These are phyloP conservation scores for Aspergillus indologenus DNA, from an alignment of 495 filamentous ascomycete species.

Conservation along the genomic window DNA sequence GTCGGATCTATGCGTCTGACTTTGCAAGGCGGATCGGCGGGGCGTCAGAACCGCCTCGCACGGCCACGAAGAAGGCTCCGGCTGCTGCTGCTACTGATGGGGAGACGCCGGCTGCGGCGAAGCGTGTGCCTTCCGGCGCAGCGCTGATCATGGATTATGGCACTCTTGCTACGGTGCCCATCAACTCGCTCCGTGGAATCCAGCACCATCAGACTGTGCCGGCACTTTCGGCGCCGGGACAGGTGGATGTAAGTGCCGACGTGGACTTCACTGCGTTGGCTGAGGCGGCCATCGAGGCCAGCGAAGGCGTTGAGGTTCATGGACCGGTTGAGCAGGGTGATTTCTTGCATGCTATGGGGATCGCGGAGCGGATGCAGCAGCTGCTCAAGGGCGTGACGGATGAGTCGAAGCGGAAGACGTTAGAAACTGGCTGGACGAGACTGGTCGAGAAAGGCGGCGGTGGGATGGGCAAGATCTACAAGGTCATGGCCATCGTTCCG, in stretches of 20 bases:
- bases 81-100: conserved; percentile 7
- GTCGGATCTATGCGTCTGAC: conserved; percentile 69
- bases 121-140: conserved; percentile 67
- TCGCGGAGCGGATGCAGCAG: conserved; percentile 69
- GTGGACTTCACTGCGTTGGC: conserved; percentile 87
- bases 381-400: conserved; percentile 52
- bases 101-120: conserved; percentile 27
- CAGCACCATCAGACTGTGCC: conserved; percentile 66
- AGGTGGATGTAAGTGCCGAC: conserved; percentile 82
- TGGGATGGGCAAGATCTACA: conserved; percentile 93
- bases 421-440: conserved; percentile 74
- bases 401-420: conserved; percentile 51
- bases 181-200: conserved; percentile 87
- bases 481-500: conserved; percentile 86
- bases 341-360: conserved; percentile 78
- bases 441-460: conserved; percentile 72
- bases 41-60: conserved; percentile 39
- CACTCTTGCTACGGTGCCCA: conserved; percentile 69
- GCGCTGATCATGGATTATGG: conserved; percentile 95
- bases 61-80: conserved; percentile 10
- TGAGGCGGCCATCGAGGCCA: conserved; percentile 71
- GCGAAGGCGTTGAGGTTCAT: conserved; percentile 81
- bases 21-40: conserved; percentile 83
- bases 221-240: conserved; percentile 72
- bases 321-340: conserved; percentile 84